These are phyloP conservation scores for Stagonosporopsis tanaceti DNA, from an alignment of 2,329 filamentous ascomycete genomes.

Conservation along the genomic window DNA sequence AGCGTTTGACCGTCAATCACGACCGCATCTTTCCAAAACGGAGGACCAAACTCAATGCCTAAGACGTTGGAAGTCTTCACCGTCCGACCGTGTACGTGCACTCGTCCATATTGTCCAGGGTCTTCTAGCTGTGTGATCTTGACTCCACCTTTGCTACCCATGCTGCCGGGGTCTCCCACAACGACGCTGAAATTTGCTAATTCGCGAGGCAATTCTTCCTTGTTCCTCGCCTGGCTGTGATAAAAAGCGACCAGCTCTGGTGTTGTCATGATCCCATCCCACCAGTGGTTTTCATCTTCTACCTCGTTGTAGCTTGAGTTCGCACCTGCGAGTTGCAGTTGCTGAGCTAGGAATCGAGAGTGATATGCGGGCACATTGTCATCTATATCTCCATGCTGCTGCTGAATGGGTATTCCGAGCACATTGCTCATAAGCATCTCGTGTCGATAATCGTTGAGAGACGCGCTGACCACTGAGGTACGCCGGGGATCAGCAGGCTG, in stretches of 20 bases:
- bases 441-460: conserved; percentile 62
- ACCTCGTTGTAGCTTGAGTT: conserved; percentile 61
- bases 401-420: conserved; percentile 61
- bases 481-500: conserved; percentile 61
- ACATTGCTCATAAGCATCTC: conserved; percentile 63
- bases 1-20: conserved; percentile 36
- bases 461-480: conserved; percentile 56
- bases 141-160: conserved; percentile 61
- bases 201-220: conserved; percentile 27
- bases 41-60: conserved; percentile 39
- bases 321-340: conserved; percentile 54
- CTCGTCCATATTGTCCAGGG: conserved; percentile 60
- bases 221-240: conserved; percentile 39
- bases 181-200: conserved; percentile 56
- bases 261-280: conserved; percentile 64
- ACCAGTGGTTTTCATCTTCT: conserved; percentile 60
- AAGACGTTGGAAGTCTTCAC: conserved; percentile 47
- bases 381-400: conserved; percentile 65
- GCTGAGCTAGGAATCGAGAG: conserved; percentile 62
- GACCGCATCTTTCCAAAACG: conserved; percentile 24
- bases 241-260: conserved; percentile 59
- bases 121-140: conserved; percentile 58
- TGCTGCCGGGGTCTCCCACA: conserved; percentile 62
- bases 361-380: conserved; percentile 68
- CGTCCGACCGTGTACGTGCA: conserved; percentile 50